phyloP scores from a whole-genome alignment of 164 flowering plant genomes.

The Sedum album region DNA sequence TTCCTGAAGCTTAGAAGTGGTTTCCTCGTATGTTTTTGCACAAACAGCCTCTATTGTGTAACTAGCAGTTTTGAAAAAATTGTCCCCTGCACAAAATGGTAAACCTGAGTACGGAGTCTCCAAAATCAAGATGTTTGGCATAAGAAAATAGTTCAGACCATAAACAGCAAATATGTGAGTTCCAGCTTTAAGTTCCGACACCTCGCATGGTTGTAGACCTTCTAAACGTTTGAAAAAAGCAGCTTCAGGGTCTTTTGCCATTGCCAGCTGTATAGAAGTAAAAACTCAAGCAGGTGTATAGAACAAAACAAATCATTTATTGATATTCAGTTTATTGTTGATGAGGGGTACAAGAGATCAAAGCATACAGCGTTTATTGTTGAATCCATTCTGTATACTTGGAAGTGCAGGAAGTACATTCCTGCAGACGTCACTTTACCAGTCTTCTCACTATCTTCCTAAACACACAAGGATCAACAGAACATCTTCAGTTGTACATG shows the following conservation, averaged over 20 bases:
- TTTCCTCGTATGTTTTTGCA: slow-evolving; percentile 78
- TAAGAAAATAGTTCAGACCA: slow-evolving; percentile 41
- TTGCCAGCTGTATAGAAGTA: slow-evolving; percentile 58
- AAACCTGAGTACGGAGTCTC: not conserved
- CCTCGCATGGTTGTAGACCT: slow-evolving; percentile 99
- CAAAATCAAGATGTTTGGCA: not conserved
- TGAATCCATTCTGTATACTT: slow-evolving; percentile 97
- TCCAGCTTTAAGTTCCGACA: slow-evolving; percentile 87
- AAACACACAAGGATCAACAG: slow-evolving; percentile 11
- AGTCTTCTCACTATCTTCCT: slow-evolving; percentile 99
- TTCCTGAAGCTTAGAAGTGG: slow-evolving; percentile 71
- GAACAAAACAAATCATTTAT: not conserved
- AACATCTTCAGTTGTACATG: not conserved
- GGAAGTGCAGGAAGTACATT: slow-evolving; percentile 98
- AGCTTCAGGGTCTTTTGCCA: slow-evolving; percentile 97
- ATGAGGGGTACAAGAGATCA: slow-evolving; percentile 8
- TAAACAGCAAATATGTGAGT: slow-evolving; percentile 98
- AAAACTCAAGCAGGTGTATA: not conserved
- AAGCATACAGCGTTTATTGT: slow-evolving; percentile 69
- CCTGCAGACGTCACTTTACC: slow-evolving; percentile 97
- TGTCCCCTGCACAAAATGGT: slow-evolving; percentile 60
- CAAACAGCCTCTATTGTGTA: slow-evolving; percentile 95
- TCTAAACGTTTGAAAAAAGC: slow-evolving; percentile 94
- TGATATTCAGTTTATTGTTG: not conserved
- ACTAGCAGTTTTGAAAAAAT: slow-evolving; percentile 85